phyloP scores from a whole-genome alignment of 148 eudicot genomes.

The Diospyros lotus region DNA sequence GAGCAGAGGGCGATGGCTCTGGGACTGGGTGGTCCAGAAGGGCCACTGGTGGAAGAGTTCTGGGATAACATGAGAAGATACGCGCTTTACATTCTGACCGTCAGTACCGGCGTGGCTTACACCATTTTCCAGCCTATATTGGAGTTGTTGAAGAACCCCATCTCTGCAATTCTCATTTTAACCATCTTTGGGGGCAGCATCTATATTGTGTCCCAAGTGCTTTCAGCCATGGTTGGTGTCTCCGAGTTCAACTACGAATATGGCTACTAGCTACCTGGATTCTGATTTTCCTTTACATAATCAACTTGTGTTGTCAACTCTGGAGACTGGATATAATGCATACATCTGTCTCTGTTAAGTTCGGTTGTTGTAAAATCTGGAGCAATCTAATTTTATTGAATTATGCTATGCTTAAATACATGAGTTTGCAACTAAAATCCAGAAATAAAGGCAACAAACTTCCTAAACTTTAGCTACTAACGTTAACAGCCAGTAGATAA shows the following conservation, averaged over 20 bases:
- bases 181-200: constrained; percentile 49
- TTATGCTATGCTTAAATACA: too few species aligned
- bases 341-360: too few species aligned
- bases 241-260: constrained; percentile 42
- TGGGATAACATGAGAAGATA: constrained; percentile 63
- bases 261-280: constrained; percentile 22
- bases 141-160: constrained; percentile 70
- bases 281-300: not conserved
- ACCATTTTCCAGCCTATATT: constrained; percentile 47
- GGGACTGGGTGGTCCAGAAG: constrained; percentile 52
- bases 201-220: constrained; percentile 51
- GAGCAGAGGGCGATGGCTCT: constrained; percentile 67
- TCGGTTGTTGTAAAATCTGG: too few species aligned
- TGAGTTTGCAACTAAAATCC: too few species aligned
- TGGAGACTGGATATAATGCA: too few species aligned
- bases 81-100: constrained; percentile 42
- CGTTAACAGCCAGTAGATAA: too few species aligned
- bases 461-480: too few species aligned
- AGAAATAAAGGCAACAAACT: too few species aligned
- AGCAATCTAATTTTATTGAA: too few species aligned
- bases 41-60: constrained; percentile 69
- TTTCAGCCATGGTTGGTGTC: constrained; percentile 46
- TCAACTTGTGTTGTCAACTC: too few species aligned
- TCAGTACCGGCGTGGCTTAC: constrained; percentile 47
- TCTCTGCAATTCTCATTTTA: constrained; percentile 58